These are phyloP conservation scores for Suillus lakei DNA, from an alignment of 768 basidiomycete genomes.

Conservation along the genomic window DNA sequence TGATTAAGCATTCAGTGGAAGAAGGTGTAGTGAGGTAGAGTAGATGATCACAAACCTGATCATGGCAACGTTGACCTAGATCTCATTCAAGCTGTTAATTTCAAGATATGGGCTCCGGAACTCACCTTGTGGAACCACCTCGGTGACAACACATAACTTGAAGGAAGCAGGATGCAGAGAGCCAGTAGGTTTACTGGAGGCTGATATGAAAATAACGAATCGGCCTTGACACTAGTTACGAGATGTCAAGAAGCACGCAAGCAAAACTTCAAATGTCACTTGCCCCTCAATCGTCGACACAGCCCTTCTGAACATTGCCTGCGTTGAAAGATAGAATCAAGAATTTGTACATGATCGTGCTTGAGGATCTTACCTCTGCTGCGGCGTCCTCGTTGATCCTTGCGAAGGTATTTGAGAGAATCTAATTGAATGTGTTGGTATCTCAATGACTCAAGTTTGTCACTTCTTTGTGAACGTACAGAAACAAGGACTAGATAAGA, in stretches of 20 bases:
- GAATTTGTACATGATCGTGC: neutral
- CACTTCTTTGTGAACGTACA: conserved; percentile 45
- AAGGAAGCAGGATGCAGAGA: conserved; percentile 83
- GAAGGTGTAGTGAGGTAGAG: neutral
- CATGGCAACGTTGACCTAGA: conserved; percentile 84
- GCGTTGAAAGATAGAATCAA: conserved; percentile 10
- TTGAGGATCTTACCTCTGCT: conserved; percentile 66
- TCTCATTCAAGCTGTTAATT: conserved; percentile 20
- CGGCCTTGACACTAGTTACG: conserved; percentile 75
- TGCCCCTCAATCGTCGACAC: conserved; percentile 95
- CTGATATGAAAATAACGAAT: conserved; percentile 92
- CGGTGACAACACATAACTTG: conserved; percentile 85
- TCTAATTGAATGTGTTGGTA: conserved; percentile 50
- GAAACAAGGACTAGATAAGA: conserved; percentile 70
- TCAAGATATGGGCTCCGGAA: conserved; percentile 10
- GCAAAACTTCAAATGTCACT: conserved; percentile 14
- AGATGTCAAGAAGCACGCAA: conserved; percentile 16
- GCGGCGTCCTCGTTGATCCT: conserved; percentile 92
- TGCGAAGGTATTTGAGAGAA: conserved; percentile 94
- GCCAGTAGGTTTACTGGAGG: conserved; percentile 92
- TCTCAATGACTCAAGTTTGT: conserved; percentile 10
- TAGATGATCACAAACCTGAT: conserved; percentile 57
- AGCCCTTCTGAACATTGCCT: conserved; percentile 95
- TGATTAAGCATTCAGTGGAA: conserved; percentile 27
- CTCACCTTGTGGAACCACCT: conserved; percentile 95